phyloP scores from a whole-genome alignment of 2,329 filamentous ascomycete species.

The Scopulariopsis brevicaulis region DNA sequence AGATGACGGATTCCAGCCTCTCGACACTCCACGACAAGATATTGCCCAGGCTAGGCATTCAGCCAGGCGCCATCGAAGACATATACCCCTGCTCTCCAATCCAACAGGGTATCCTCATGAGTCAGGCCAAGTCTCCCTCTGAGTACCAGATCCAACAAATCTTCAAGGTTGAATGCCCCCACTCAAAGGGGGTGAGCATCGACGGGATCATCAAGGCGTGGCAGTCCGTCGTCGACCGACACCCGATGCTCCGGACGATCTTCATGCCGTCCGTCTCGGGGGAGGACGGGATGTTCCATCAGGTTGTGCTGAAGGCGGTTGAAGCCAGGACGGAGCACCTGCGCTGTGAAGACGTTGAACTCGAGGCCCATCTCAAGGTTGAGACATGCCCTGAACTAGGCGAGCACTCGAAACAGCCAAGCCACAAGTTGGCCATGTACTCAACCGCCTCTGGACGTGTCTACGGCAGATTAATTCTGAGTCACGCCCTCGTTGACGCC shows the following conservation, averaged over 20 bases:
- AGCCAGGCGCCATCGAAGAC: conserved; percentile 15
- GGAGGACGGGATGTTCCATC: neutral
- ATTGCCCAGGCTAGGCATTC: conserved; percentile 7
- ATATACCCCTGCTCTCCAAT: conserved; percentile 25
- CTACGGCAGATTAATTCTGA: neutral
- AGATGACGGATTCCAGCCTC: neutral
- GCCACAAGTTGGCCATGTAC: neutral
- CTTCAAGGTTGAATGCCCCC: neutral
- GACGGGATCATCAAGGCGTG: neutral
- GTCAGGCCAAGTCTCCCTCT: conserved; percentile 10
- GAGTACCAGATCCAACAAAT: neutral
- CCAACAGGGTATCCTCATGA: conserved; percentile 23
- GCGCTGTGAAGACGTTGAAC: neutral
- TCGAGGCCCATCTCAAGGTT: neutral
- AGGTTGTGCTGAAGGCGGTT: neutral
- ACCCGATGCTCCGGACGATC: neutral
- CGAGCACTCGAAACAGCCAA: neutral
- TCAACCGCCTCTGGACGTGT: neutral
- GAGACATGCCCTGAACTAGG: neutral
- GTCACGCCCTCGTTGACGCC: no score
- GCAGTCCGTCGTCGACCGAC: neutral
- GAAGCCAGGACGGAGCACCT: neutral
- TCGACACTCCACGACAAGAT: neutral
- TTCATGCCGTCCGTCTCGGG: neutral
- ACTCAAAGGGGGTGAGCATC: neutral